These are phyloP conservation scores for Exophiala oligosperma DNA, from an alignment of 2,329 filamentous ascomycete species.

Conservation along the genomic window DNA sequence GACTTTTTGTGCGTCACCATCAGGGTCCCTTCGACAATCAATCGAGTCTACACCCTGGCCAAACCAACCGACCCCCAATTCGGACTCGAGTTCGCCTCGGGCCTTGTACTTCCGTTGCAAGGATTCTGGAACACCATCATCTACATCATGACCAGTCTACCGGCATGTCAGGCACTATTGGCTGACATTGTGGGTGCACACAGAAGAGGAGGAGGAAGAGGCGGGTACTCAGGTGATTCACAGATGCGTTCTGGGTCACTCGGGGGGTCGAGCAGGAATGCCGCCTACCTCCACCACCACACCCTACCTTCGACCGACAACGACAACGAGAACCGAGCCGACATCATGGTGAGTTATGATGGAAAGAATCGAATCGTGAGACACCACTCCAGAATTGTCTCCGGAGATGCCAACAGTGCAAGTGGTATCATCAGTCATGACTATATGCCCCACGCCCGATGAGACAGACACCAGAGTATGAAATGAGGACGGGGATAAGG, in stretches of 20 bases:
- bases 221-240: neutral
- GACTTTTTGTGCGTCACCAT: conserved; percentile 15
- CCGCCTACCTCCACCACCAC: neutral
- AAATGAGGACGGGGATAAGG: too few relatives aligned
- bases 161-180: conserved; percentile 54
- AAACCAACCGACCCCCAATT: conserved; percentile 54
- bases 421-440: neutral
- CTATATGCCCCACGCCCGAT: neutral
- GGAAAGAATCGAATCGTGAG: conserved; percentile 8
- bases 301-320: conserved; percentile 1
- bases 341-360: conserved; percentile 10
- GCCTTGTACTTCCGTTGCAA: conserved; percentile 75
- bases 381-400: conserved; percentile 2
- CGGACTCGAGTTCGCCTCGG: conserved; percentile 67
- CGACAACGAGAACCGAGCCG: neutral
- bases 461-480: neutral
- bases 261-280: neutral
- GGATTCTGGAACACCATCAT: conserved; percentile 84
- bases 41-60: conserved; percentile 70
- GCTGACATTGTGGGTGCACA: neutral
- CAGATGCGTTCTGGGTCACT: neutral
- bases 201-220: neutral
- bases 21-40: conserved; percentile 68
- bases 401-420: neutral
- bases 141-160: conserved; percentile 69